Evolutionary conservation across 169 alveolate species (phyloP).

Genomic region (Theileria equi): DNA sequence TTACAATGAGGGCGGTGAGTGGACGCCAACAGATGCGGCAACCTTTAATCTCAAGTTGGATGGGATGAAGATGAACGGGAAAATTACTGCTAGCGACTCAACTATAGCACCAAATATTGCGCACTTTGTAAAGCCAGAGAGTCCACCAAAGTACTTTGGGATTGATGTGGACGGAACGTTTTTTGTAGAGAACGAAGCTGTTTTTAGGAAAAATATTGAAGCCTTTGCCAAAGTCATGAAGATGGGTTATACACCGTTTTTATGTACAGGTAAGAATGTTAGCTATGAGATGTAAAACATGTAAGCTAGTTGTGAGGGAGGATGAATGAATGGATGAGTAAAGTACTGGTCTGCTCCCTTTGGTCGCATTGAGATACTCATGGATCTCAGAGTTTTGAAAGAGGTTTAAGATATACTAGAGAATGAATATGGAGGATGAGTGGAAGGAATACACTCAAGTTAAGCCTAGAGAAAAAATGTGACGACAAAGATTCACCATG

Average conservation of each 20-base stretch:
- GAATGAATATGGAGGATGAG: not conserved
- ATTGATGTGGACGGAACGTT: conserved; percentile 63
- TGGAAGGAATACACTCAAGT: no score
- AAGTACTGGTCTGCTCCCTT: not conserved
- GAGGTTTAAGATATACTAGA: not conserved
- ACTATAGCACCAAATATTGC: no score
- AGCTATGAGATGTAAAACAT: not conserved
- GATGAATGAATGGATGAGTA: not conserved
- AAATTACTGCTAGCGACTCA: no score
- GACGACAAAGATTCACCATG: not conserved
- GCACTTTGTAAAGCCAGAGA: not conserved
- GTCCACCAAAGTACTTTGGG: conserved; percentile 40
- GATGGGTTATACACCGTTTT: conserved; percentile 28
- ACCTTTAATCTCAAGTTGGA: no score
- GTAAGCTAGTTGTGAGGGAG: not conserved
- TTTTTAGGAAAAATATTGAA: conserved; percentile 12
- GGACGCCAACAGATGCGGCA: no score
- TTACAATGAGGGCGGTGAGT: no score
- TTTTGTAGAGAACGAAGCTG: conserved; percentile 1
- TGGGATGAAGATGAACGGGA: no score
- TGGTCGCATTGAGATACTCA: not conserved
- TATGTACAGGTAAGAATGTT: conserved; percentile 53
- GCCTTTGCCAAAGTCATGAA: conserved; percentile 24
- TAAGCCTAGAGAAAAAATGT: no score
- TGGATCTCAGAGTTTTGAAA: not conserved